phyloP scores from a whole-genome alignment of 1,284 basidiomycete genomes.

The Puccinia horiana region DNA sequence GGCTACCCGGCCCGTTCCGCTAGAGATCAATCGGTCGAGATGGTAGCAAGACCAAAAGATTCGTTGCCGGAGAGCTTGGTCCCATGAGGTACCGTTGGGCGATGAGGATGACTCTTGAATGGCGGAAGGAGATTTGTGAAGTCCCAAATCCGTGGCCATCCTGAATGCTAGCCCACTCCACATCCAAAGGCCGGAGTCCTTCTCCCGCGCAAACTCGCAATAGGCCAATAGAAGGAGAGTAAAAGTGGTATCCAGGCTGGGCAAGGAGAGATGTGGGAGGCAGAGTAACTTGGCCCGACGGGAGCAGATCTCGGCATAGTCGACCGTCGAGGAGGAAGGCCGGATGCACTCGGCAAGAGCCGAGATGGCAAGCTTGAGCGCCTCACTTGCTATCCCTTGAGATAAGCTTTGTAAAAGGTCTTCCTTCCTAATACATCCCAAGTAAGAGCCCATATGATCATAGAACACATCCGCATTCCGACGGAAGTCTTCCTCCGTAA shows the following conservation, averaged over 20 bases:
- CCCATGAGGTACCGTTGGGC: constrained; percentile 1
- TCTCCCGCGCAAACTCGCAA: constrained; percentile 47
- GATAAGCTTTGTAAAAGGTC: constrained; percentile 21
- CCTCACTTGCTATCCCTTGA: constrained; percentile 30
- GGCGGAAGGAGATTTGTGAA: constrained; percentile 45
- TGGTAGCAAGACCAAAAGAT: constrained; percentile 48
- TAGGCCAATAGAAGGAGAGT: constrained; percentile 48
- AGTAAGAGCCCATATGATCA: constrained; percentile 32
- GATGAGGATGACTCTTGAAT: neutral
- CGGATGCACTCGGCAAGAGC: constrained; percentile 29
- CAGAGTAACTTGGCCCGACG: constrained; percentile 49
- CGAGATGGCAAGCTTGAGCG: constrained; percentile 27
- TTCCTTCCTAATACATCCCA: constrained; percentile 17
- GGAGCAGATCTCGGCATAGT: constrained; percentile 43
- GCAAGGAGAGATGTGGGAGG: constrained; percentile 50
- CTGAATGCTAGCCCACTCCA: constrained; percentile 50
- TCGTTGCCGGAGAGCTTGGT: constrained; percentile 31
- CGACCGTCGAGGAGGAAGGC: constrained; percentile 18
- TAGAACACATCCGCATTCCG: constrained; percentile 30
- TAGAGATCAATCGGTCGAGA: constrained; percentile 50
- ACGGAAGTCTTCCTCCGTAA: constrained; percentile 11
- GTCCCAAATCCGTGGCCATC: constrained; percentile 42
- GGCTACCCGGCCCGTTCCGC: constrained; percentile 47
- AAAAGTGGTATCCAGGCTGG: constrained; percentile 47
- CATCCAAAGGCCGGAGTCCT: constrained; percentile 49